A percentile compares a stretch with the other conserved stretches of the same genome.
Conservation (phyloP, 139 green algal genomes). For the Chlamydomonas asymmetrica region DNA sequence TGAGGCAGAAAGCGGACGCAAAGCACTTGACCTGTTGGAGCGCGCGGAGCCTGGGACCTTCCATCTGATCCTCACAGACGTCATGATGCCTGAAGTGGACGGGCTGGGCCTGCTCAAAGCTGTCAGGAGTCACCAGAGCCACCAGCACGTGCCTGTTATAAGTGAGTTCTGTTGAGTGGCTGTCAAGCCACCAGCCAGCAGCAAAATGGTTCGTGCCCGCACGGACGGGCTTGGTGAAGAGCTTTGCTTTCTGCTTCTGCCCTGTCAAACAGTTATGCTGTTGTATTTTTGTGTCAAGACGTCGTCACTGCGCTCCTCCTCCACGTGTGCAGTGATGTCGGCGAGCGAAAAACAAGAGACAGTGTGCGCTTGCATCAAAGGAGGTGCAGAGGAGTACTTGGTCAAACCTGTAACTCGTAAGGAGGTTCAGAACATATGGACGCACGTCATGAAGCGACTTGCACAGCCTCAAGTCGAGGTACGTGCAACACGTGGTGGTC, state of each 20-base stretch:
- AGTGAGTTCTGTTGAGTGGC: slow-evolving; percentile 57
- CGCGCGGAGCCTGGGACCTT: slow-evolving; percentile 65
- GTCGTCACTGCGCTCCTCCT: not conserved
- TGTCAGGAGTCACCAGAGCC: slow-evolving; percentile 62
- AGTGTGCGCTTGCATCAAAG: slow-evolving; percentile 79
- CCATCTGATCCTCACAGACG: slow-evolving; percentile 85
- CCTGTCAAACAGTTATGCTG: not conserved
- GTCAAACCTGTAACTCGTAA: slow-evolving; percentile 91
- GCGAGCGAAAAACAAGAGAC: slow-evolving; percentile 79
- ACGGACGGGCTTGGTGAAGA: too few species aligned
- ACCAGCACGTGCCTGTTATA: slow-evolving; percentile 81
- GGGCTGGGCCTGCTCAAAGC: slow-evolving; percentile 81
- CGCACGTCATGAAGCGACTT: slow-evolving; percentile 86
- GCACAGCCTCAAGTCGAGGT: too few species aligned
- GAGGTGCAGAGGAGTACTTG: slow-evolving; percentile 90
- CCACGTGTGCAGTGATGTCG: slow-evolving; percentile 78
- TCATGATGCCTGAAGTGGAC: slow-evolving; percentile 90
- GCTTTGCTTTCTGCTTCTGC: not conserved
- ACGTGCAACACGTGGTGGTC: too few species aligned
- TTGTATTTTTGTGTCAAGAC: not conserved
- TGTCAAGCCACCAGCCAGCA: not conserved
- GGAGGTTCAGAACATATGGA: slow-evolving; percentile 88
- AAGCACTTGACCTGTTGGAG: slow-evolving; percentile 77
- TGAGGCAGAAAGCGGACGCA: slow-evolving; percentile 64
- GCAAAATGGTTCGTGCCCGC: not conserved